These are phyloP conservation scores for Diphasiastrum complanatum DNA, from an alignment of 83 land plant genomes.

Conservation along the genomic window DNA sequence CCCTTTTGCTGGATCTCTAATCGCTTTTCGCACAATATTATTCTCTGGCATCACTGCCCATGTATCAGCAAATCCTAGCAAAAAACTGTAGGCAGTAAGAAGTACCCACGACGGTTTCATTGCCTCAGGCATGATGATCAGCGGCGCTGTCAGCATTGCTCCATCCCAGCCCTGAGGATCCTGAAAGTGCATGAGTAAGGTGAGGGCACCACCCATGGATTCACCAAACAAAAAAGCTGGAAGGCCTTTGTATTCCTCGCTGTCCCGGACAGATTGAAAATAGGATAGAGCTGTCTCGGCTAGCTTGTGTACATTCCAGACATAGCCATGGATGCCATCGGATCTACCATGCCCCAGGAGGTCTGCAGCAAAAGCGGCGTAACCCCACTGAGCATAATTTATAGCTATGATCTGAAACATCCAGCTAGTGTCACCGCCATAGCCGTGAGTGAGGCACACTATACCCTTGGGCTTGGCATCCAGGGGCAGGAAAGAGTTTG, in stretches of 20 bases:
- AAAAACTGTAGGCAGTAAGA: conserved; percentile 52
- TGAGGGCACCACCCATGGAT: conserved; percentile 72
- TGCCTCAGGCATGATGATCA: conserved; percentile 63
- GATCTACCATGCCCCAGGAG: conserved; percentile 87
- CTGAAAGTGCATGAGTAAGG: conserved; percentile 73
- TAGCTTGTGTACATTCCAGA: conserved; percentile 52
- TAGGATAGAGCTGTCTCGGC: conserved; percentile 55
- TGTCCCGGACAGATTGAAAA: conserved; percentile 41
- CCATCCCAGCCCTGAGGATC: conserved; percentile 77
- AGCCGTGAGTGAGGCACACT: conserved; percentile 83
- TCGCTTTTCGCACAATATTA: conserved; percentile 58
- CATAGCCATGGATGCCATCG: conserved; percentile 73
- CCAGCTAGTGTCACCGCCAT: conserved; percentile 89
- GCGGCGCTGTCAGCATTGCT: conserved; percentile 71
- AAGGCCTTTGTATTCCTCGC: conserved; percentile 31
- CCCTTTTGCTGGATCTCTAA: conserved; percentile 58
- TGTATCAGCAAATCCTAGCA: conserved; percentile 65
- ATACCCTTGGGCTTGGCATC: conserved; percentile 27
- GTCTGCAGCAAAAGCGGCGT: conserved; percentile 77
- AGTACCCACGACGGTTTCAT: conserved; percentile 64
- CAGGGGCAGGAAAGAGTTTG: conserved; percentile 60
- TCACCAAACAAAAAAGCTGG: conserved; percentile 82
- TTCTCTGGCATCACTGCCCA: conserved; percentile 86
- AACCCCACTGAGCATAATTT: conserved; percentile 60
- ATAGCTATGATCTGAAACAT: conserved; percentile 75